phyloP scores from a whole-genome alignment of 1,284 basidiomycete species.

The Pseudozyma tsukubaensis region DNA sequence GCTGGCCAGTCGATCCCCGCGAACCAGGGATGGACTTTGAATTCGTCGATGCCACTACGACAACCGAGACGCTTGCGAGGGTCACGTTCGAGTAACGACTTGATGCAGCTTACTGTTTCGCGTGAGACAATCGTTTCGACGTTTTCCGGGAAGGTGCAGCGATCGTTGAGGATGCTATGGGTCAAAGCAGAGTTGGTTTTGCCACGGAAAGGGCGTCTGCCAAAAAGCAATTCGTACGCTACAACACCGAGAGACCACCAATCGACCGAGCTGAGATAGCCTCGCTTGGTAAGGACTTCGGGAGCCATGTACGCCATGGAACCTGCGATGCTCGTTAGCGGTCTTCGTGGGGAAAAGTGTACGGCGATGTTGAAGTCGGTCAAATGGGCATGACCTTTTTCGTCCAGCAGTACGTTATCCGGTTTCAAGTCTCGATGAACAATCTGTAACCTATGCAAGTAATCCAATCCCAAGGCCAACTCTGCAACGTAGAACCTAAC shows the following conservation, averaged over 20 bases:
- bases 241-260: constrained; percentile 65
- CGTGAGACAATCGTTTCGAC: constrained; percentile 57
- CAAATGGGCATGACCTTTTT: constrained; percentile 90
- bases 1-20: constrained; percentile 84
- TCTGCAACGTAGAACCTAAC: constrained; percentile 93
- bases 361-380: constrained; percentile 99
- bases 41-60: constrained; percentile 75
- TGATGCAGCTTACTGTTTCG: constrained; percentile 57
- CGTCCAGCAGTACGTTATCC: constrained; percentile 94
- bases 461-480: constrained; percentile 83
- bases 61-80: constrained; percentile 83
- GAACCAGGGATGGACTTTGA: constrained; percentile 89
- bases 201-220: constrained; percentile 60
- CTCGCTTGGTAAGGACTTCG: constrained; percentile 63
- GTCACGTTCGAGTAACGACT: constrained; percentile 81
- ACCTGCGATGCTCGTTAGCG: constrained; percentile 84
- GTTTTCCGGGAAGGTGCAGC: constrained; percentile 62
- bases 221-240: constrained; percentile 62
- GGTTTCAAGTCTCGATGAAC: constrained; percentile 87
- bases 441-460: constrained; percentile 89
- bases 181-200: constrained; percentile 64
- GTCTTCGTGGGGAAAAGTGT: constrained; percentile 86
- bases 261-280: constrained; percentile 60
- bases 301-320: constrained; percentile 95
- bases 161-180: constrained; percentile 61